Base-by-base conservation (phyloP, 2,329 filamentous ascomycete species). In the Parastagonospora nodorum region DNA sequence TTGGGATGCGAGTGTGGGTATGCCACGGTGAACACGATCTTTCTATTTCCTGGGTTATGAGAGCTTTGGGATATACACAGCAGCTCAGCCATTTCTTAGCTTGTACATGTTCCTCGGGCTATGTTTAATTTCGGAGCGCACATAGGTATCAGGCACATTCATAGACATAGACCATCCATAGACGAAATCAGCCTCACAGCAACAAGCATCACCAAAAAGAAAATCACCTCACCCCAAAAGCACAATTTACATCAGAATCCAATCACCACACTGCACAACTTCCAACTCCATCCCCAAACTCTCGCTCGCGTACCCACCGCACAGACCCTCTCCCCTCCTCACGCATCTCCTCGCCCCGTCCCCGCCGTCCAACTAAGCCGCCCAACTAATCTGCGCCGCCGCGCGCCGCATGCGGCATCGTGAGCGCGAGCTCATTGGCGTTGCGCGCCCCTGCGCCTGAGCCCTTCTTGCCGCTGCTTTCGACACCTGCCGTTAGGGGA, bases 1-100 rank as follows among this genome's bases (percentile, higher is more conserved):
- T 33, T 64, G 59, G 59, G 53, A 43, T 40, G 48, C 42, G 10
- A 45, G 42, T 31, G 49, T 31, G 32, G 45, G 39, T 4, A 48
- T 42, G 45, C 15, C 32, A 36, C 30, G 45, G 30, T 42, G 37
- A 41, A 24, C n/a, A n/a, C n/a, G n/a, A n/a, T n/a, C n/a, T n/a
- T n/a, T n/a, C n/a, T n/a, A n/a, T n/a, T n/a, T n/a, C n/a, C n/a
- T n/a, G n/a, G n/a, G n/a, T n/a, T n/a, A n/a, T n/a, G n/a, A n/a
- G 19, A 24, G 19, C 19, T 24, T 24, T 24, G 19, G 19, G 19
- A 24, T 5, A 24, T 24, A 24, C 19, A 24, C 19, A 5, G 19
- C 3, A 24, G n/a, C n/a, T n/a, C n/a, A n/a, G n/a, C n/a, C n/a
- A n/a, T n/a, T n/a, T n/a, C n/a, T n/a, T n/a, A n/a, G n/a, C n/a